A percentile compares a stretch with the other conserved stretches of the same genome.
Conservation (phyloP, 805 yeast species). For the Debaryomyces tyrocola region DNA sequence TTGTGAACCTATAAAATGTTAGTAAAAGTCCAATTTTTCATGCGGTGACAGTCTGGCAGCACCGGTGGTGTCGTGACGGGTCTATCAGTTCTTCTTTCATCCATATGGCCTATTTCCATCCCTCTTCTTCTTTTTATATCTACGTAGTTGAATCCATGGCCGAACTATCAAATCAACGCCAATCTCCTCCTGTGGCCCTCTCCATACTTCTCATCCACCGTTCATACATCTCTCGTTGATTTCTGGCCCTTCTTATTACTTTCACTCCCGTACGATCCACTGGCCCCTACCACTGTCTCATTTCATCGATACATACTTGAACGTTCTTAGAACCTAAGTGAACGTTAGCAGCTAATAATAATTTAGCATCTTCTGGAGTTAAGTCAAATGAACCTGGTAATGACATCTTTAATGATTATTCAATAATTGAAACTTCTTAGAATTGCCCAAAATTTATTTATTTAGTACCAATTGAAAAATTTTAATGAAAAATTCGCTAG, state of each 20-base stretch:
- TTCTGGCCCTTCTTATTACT: neutral
- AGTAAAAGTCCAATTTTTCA: constrained; percentile 17
- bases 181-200: neutral
- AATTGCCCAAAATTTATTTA: constrained; percentile 5
- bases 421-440: constrained; percentile 2
- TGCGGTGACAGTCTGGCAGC: neutral
- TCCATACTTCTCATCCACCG: neutral
- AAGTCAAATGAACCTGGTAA: constrained; percentile 86
- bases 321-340: constrained; percentile 99
- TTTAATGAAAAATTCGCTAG: constrained; percentile 7
- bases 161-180: too few species aligned
- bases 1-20: constrained; percentile 72
- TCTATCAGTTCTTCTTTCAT: neutral
- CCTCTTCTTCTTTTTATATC: neutral
- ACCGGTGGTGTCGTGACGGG: neutral
- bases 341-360: constrained; percentile 98
- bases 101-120: neutral
- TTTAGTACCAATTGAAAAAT: constrained; percentile 7
- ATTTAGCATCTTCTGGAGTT: constrained; percentile 98
- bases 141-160: too few species aligned
- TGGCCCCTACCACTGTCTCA: neutral
- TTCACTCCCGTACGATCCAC: neutral
- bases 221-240: neutral
- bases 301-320: constrained; percentile 67
- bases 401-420: constrained; percentile 51